Conservation (phyloP, 2,329 filamentous ascomycete species). For the Penicillium occitanis region DNA sequence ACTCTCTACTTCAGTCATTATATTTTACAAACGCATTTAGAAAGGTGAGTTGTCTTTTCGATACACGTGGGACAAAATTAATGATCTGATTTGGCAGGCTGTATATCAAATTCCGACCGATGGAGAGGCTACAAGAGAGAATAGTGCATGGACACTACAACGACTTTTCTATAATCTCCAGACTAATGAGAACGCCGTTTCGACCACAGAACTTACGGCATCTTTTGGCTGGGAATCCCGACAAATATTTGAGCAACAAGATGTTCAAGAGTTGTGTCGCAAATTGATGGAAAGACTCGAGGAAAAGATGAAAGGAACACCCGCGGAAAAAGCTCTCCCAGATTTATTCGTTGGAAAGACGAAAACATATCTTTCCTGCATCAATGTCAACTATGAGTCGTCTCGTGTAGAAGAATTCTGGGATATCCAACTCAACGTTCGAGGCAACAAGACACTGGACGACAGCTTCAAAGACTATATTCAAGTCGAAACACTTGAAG, state of each 20-base stretch:
- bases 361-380: constrained; percentile 98
- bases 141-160: constrained; percentile 92
- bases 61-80: neutral
- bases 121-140: constrained; percentile 73
- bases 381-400: constrained; percentile 97
- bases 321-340: constrained; percentile 82
- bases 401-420: constrained; percentile 96
- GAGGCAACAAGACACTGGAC: constrained; percentile 86
- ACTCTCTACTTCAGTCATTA: constrained; percentile 78
- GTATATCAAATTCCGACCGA: constrained; percentile 97
- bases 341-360: constrained; percentile 96
- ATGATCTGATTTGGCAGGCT: constrained; percentile 58
- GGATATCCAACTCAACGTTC: constrained; percentile 97
- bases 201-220: constrained; percentile 88
- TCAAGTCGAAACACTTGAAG: constrained; percentile 92
- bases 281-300: constrained; percentile 98
- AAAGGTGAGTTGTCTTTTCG: constrained; percentile 58
- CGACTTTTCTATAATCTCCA: constrained; percentile 93
- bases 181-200: constrained; percentile 77
- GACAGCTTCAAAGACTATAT: constrained; percentile 97
- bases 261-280: constrained; percentile 93
- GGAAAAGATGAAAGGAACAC: constrained; percentile 96
- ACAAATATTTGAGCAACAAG: constrained; percentile 98
- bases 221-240: constrained; percentile 98
- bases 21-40: constrained; percentile 92